A percentile compares a stretch with the other conserved stretches of the same genome.
These are phyloP conservation scores for Ustulina deusta DNA, from an alignment of 2,329 filamentous ascomycete genomes.

Conservation along the genomic window DNA sequence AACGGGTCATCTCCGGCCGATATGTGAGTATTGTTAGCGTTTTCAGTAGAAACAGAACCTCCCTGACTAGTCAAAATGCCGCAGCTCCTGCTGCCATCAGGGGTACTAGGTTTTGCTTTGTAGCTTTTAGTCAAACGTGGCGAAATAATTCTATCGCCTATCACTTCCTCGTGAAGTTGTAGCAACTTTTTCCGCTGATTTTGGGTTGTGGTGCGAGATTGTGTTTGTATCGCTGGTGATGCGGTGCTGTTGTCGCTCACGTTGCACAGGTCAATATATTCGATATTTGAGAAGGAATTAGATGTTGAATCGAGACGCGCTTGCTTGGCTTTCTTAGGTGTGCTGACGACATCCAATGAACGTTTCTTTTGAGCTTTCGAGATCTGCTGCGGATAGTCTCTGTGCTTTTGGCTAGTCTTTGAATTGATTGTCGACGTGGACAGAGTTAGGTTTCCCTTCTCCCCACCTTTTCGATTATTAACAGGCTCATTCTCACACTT, in stretches of 20 bases:
- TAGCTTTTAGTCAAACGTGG: slow-evolving; percentile 29
- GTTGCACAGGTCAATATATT: slow-evolving; percentile 47
- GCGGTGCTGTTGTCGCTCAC: slow-evolving; percentile 31
- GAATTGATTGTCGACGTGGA: neutral
- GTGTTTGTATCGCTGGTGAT: neutral
- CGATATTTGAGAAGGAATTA: slow-evolving; percentile 39
- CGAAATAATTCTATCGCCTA: slow-evolving; percentile 23
- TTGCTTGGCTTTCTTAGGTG: slow-evolving; percentile 27
- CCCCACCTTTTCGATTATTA: neutral
- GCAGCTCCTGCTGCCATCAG: neutral
- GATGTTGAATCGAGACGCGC: slow-evolving; percentile 1
- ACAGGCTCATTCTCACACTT: slow-evolving; percentile 36
- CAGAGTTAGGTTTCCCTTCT: slow-evolving; percentile 5
- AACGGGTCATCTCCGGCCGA: slow-evolving; percentile 18
- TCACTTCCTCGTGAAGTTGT: slow-evolving; percentile 32
- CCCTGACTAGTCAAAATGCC: neutral
- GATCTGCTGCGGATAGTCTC: neutral
- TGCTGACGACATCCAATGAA: neutral
- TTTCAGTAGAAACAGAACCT: neutral
- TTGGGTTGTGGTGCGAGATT: neutral
- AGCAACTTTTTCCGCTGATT: slow-evolving; percentile 27
- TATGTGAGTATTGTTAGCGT: neutral
- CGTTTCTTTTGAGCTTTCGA: slow-evolving; percentile 18
- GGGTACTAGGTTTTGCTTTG: slow-evolving; percentile 8
- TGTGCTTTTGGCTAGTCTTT: neutral